phyloP scores from a whole-genome alignment of 2,329 filamentous ascomycete genomes.

The Epichloe typhina region DNA sequence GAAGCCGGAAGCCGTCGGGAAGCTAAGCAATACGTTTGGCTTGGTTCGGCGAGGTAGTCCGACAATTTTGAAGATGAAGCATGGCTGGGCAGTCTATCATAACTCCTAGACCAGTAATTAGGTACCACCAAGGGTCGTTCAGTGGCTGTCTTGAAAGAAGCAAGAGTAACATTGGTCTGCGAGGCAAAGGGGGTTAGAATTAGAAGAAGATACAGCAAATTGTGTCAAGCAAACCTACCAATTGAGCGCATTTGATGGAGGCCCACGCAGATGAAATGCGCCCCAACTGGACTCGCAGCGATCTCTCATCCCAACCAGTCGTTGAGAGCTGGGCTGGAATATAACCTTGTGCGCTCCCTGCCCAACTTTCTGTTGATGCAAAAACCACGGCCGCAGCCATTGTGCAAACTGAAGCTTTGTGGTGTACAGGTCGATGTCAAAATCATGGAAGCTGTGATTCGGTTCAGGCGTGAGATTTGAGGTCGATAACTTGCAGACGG shows the following conservation, averaged over 20 bases:
- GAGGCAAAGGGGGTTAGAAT: not conserved
- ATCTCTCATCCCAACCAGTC: conserved; percentile 14
- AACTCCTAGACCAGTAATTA: conserved; percentile 1
- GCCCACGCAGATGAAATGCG: conserved; percentile 22
- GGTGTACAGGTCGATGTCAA: conserved; percentile 26
- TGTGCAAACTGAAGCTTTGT: conserved; percentile 33
- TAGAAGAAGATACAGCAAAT: not conserved
- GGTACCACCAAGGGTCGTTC: not conserved
- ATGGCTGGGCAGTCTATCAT: not conserved
- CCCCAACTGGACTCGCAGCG: conserved; percentile 21
- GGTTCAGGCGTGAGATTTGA: not conserved
- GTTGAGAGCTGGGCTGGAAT: conserved; percentile 20
- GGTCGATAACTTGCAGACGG: not conserved
- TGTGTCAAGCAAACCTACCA: not conserved
- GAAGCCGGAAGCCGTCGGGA: conserved; percentile 4
- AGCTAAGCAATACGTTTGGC: conserved; percentile 4
- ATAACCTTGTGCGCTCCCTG: conserved; percentile 26
- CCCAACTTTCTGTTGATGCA: conserved; percentile 28
- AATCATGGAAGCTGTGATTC: conserved; percentile 38
- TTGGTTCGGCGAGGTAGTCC: not conserved
- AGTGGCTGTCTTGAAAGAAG: not conserved
- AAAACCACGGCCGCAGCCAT: conserved; percentile 42
- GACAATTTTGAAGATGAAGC: not conserved
- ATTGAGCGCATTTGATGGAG: not conserved
- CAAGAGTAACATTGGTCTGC: not conserved